Conservation (phyloP, 495 filamentous ascomycete species). For the Aspergillus sparsus region DNA sequence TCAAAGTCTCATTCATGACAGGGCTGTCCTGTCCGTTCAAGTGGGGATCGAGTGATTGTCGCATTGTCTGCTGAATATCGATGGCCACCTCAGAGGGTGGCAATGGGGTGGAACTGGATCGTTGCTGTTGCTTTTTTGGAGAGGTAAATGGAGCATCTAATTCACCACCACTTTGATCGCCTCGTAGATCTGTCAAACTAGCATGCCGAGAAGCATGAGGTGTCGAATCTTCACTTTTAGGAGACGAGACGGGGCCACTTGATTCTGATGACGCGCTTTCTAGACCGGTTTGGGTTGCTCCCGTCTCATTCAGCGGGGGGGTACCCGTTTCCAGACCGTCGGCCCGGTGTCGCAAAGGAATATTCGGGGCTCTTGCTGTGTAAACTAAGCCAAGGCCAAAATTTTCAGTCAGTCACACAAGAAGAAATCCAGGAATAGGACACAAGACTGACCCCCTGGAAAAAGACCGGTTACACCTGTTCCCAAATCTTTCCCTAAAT, state of each 20-base stretch:
- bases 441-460: conserved; percentile 69
- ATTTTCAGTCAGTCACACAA: conserved; percentile 4
- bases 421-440: not conserved
- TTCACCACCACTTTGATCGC: conserved; percentile 24
- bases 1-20: conserved; percentile 94
- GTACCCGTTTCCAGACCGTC: conserved; percentile 10
- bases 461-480: conserved; percentile 82
- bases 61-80: conserved; percentile 50
- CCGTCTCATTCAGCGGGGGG: conserved; percentile 8
- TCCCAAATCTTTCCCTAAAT: conserved; percentile 75
- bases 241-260: conserved; percentile 19
- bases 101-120: conserved; percentile 47
- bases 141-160: conserved; percentile 25
- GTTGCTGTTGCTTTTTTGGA: conserved; percentile 37
- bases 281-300: not conserved
- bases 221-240: conserved; percentile 43
- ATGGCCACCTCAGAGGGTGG: conserved; percentile 42
- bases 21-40: conserved; percentile 62
- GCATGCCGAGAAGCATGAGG: conserved; percentile 52
- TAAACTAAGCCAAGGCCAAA: conserved; percentile 29
- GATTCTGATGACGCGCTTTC: not conserved
- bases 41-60: conserved; percentile 46
- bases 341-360: conserved; percentile 10
- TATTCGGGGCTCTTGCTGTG: conserved; percentile 29
- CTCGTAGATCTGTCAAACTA: conserved; percentile 37